phyloP scores from a whole-genome alignment of 2,329 filamentous ascomycete species.

The Clarireedia paspali region DNA sequence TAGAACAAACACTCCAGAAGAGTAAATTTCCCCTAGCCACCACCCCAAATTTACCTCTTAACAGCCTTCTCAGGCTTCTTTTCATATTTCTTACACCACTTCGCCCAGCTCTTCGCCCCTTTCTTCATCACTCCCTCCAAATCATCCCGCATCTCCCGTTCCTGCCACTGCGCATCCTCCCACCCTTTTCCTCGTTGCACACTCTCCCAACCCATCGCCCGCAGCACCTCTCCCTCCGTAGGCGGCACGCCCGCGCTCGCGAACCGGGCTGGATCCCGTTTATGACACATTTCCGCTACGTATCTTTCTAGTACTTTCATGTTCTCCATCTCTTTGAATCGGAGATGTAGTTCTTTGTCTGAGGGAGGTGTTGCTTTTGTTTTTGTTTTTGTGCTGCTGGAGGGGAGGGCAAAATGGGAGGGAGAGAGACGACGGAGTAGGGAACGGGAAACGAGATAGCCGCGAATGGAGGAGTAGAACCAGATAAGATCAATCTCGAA shows the following conservation, averaged over 20 bases:
- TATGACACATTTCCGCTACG: background rate
- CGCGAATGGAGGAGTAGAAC: slow-evolving; percentile 24
- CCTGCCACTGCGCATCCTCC: slow-evolving; percentile 14
- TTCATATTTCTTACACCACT: slow-evolving; percentile 9
- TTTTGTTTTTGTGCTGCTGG: background rate
- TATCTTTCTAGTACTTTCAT: background rate
- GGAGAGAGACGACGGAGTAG: background rate
- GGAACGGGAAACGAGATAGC: slow-evolving; percentile 7
- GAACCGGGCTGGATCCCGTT: slow-evolving; percentile 8
- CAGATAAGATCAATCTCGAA: slow-evolving; percentile 28
- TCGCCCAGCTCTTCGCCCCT: slow-evolving; percentile 8
- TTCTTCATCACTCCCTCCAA: slow-evolving; percentile 6
- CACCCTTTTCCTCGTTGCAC: slow-evolving; percentile 3
- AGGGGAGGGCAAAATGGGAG: background rate
- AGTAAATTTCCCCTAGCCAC: too few species aligned
- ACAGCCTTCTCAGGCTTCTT: slow-evolving; percentile 10
- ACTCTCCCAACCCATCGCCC: slow-evolving; percentile 13
- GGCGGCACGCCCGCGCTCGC: slow-evolving; percentile 10
- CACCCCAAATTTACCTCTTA: background rate
- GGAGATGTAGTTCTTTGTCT: background rate
- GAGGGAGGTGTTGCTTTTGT: background rate
- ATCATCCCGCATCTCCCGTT: slow-evolving; percentile 5
- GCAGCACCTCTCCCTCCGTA: slow-evolving; percentile 9
- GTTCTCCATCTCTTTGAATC: background rate
- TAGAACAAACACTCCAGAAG: too few species aligned